Base-by-base conservation (phyloP, 2,329 filamentous ascomycete genomes). In the Penicillium carneum region DNA sequence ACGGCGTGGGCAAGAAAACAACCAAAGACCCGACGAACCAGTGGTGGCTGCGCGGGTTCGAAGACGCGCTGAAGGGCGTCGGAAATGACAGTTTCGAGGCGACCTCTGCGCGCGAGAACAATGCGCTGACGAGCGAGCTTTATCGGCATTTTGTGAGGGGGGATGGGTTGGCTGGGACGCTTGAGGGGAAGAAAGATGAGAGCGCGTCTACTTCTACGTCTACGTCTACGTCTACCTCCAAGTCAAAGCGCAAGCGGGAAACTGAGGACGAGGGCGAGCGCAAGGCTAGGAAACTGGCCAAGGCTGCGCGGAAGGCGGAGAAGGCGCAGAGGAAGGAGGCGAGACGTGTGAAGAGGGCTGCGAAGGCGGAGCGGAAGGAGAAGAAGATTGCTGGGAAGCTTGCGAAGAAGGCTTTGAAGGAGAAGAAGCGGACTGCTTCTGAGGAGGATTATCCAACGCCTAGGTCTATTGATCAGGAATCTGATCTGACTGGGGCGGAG, bases 31-130 rank as follows among this genome's bases (percentile, higher is more conserved):
- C 86, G 34, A 83, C 84, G 60, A 94, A 97, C 74, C 93, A 97
- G 76, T 99, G 95, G 95, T 99, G 95, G 95, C 84, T 97, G 78
- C 90, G 92, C 61, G 95, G 95, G 11, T 97, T 97, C 69, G 94
- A 98, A 78, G 89, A 93, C 75, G 93, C 93, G 58, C 81, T 97
- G 66, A 90, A 95, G 77, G 90, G 89, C 4, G 84, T 97, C 55
- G 84, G 83, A 0, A 78, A 80, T 4, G 90, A 91, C 73, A 82
- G 68, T 57, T 87, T 58, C 78, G 85, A 68, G 80, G 89, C 82
- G 84, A 86, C 61, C 75, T 86, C 64, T 81, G 82, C 59, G 81
- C 85, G 62, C 18, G 64, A 70, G 81, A 83, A 63, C 49, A 77
- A 76, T 52, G 72, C 72, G 71, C 81, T 74, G 73, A 76, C 67